phyloP scores from a whole-genome alignment of 306 rosid genomes.

The Sicyos baderoa region DNA sequence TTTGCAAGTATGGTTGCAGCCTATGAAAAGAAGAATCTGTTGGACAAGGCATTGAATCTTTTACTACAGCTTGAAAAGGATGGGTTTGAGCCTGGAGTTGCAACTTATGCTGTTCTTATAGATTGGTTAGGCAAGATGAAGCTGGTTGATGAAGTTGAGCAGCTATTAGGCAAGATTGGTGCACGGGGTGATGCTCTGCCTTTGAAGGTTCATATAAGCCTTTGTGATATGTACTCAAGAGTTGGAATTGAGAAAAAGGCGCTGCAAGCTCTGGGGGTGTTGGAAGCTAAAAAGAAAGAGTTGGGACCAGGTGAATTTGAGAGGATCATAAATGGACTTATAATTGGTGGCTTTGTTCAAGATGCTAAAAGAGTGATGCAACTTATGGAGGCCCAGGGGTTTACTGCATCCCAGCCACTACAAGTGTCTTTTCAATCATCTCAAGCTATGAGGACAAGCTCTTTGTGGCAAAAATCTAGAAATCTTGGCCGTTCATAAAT shows the following conservation, averaged over 20 bases:
- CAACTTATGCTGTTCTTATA: constrained; percentile 65
- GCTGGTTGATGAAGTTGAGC: constrained; percentile 78
- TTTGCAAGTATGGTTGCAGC: constrained; percentile 73
- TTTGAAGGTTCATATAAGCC: constrained; percentile 61
- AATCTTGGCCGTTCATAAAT: not conserved
- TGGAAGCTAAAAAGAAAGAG: constrained; percentile 63
- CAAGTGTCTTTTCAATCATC: constrained; percentile 22
- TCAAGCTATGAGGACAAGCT: constrained; percentile 24
- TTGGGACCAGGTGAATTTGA: constrained; percentile 43
- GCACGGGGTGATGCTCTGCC: constrained; percentile 67
- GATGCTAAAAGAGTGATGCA: constrained; percentile 47
- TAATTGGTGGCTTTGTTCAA: constrained; percentile 48
- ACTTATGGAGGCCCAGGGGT: constrained; percentile 65
- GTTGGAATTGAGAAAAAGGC: constrained; percentile 69
- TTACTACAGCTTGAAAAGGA: constrained; percentile 56
- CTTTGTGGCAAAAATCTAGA: constrained; percentile 22
- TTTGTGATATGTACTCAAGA: constrained; percentile 71
- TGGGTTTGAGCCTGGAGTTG: constrained; percentile 77
- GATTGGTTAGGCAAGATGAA: constrained; percentile 78
- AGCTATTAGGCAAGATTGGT: constrained; percentile 53
- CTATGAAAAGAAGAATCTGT: constrained; percentile 47
- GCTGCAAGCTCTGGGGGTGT: constrained; percentile 57
- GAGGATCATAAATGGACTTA: constrained; percentile 48
- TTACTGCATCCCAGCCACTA: constrained; percentile 25
- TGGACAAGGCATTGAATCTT: constrained; percentile 64